phyloP scores from a whole-genome alignment of 1,139 yeast species.

The Debaryomycetaceae sp. region DNA sequence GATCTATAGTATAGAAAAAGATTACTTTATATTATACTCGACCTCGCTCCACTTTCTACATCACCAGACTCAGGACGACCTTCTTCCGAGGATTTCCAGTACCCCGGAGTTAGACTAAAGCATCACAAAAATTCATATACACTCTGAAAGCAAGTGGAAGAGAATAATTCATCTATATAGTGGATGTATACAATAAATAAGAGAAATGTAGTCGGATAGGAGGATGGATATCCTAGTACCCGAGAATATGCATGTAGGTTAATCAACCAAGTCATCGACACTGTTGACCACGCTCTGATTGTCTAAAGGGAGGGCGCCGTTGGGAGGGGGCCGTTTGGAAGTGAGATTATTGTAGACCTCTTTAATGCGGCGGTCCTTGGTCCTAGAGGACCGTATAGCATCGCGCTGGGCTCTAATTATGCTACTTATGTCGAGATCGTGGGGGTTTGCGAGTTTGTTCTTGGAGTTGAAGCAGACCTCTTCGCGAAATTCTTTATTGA shows the following conservation, averaged over 20 bases:
- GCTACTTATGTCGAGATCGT: constrained; percentile 40
- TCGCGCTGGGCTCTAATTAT: constrained; percentile 44
- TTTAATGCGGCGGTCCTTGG: constrained; percentile 36
- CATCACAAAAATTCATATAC: not conserved
- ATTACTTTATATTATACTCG: not conserved
- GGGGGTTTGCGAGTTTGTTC: constrained; percentile 30
- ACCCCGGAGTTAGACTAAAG: constrained; percentile 1
- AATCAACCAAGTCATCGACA: constrained; percentile 17
- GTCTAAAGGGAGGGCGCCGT: constrained; percentile 10
- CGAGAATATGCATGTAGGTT: not conserved
- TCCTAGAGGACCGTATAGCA: constrained; percentile 36
- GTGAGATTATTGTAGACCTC: constrained; percentile 23
- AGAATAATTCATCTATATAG: not conserved
- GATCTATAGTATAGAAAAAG: not conserved
- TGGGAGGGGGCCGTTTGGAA: not conserved
- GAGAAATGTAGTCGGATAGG: not conserved
- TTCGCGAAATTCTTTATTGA: constrained; percentile 37
- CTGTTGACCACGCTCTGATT: constrained; percentile 31
- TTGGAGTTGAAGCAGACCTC: constrained; percentile 43
- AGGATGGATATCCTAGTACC: not conserved
- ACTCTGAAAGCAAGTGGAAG: not conserved
- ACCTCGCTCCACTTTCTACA: constrained; percentile 1
- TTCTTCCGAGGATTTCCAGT: constrained; percentile 9
- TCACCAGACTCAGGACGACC: constrained; percentile 10
- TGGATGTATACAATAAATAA: not conserved